phyloP scores from a whole-genome alignment of 2,329 filamentous ascomycete genomes.

The Aureobasidium sp. region DNA sequence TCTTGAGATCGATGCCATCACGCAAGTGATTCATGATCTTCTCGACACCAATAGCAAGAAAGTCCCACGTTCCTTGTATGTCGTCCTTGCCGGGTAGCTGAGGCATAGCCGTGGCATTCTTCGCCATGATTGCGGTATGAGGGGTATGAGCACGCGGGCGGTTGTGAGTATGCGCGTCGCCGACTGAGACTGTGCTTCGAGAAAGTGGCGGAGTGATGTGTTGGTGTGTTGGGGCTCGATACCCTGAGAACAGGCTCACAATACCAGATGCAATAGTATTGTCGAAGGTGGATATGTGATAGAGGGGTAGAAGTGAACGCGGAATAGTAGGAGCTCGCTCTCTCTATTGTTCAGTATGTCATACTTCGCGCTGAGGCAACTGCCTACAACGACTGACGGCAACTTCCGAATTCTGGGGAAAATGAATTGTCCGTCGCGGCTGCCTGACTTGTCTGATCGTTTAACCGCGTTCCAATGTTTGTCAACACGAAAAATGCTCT shows the following conservation, averaged over 20 bases:
- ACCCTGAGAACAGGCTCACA: background rate
- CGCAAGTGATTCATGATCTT: constrained; percentile 91
- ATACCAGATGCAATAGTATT: background rate
- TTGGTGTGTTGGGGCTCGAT: background rate
- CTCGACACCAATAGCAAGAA: constrained; percentile 79
- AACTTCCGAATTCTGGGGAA: background rate
- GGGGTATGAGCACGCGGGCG: constrained; percentile 13
- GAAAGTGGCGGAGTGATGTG: background rate
- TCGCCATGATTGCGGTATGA: constrained; percentile 6
- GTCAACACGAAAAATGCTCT: too few species aligned
- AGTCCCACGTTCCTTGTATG: constrained; percentile 59
- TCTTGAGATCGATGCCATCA: constrained; percentile 88
- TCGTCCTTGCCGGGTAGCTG: constrained; percentile 31
- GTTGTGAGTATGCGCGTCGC: background rate
- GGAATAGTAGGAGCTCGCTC: background rate
- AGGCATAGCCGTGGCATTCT: background rate
- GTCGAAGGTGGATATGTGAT: background rate
- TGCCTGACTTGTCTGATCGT: background rate
- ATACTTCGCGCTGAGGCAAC: constrained; percentile 1
- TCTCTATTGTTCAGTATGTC: background rate
- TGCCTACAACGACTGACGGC: background rate
- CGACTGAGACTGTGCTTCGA: background rate
- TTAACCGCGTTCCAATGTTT: background rate
- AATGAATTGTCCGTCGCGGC: background rate
- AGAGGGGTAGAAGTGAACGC: constrained; percentile 2